phyloP scores from a whole-genome alignment of 73 alveolate genomes.

The Paramecium caudatum region DNA sequence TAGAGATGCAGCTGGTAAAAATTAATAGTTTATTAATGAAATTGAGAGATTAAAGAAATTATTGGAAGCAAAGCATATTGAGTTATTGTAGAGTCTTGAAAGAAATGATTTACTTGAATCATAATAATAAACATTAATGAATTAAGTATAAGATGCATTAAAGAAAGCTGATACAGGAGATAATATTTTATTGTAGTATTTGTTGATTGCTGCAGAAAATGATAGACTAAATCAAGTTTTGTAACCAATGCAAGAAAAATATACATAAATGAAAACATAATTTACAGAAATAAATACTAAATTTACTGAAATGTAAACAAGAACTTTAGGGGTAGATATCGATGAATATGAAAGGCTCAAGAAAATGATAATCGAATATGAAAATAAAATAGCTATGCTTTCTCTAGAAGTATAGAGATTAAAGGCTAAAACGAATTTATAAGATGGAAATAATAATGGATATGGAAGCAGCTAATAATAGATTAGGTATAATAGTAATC shows the following conservation, averaged over 20 bases:
- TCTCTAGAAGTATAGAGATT: conserved; percentile 43
- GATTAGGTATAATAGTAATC: not conserved
- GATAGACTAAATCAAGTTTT: not conserved
- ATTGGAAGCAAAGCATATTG: conserved; percentile 56
- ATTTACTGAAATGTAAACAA: conserved; percentile 9
- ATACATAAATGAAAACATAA: not conserved
- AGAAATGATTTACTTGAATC: not conserved
- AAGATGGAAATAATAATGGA: conserved; percentile 35
- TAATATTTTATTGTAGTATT: not conserved
- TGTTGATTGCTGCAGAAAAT: conserved; percentile 49
- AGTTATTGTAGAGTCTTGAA: conserved; percentile 7
- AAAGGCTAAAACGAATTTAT: conserved; percentile 11
- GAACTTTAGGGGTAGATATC: not conserved
- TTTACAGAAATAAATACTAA: conserved; percentile 2
- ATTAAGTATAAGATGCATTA: not conserved
- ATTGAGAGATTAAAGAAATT: conserved; percentile 54
- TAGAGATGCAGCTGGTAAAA: conserved; percentile 47
- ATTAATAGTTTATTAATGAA: conserved; percentile 29
- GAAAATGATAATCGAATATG: conserved; percentile 33
- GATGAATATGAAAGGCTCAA: conserved; percentile 60
- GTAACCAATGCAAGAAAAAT: conserved; percentile 15
- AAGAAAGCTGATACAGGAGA: conserved; percentile 8
- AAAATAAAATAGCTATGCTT: conserved; percentile 57
- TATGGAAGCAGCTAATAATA: not conserved
- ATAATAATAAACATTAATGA: not conserved